Percentiles rank a stretch among this genome's conserved stretches.
Conservation (phyloP, 2,329 filamentous ascomycete genomes). For the Torrubiellomyces zombiae region DNA sequence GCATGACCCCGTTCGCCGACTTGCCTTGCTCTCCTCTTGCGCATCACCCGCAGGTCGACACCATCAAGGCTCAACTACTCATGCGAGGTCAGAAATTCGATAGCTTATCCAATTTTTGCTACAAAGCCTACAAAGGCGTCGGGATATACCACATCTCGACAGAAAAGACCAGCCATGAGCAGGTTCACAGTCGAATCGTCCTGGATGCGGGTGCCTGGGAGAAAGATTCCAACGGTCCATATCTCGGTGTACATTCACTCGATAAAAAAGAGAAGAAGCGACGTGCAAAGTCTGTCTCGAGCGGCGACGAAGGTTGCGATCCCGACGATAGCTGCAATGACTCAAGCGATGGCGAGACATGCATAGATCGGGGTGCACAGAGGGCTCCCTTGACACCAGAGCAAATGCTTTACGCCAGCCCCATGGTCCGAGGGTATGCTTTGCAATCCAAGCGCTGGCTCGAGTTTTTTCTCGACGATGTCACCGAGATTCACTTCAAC, state of each 20-base stretch:
- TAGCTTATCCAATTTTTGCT: conserved; percentile 26
- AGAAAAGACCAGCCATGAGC: conserved; percentile 10
- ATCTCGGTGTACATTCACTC: conserved; percentile 7
- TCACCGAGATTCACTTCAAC: conserved; percentile 29
- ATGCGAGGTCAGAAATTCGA: conserved; percentile 28
- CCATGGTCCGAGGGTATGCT: conserved; percentile 29
- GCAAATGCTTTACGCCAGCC: conserved; percentile 22
- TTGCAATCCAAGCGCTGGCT: conserved; percentile 31
- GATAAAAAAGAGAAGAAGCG: background rate
- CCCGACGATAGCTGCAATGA: conserved; percentile 2
- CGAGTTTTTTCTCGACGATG: conserved; percentile 29
- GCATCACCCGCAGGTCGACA: conserved; percentile 23
- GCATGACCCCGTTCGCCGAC: conserved; percentile 25
- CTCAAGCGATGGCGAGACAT: conserved; percentile 3
- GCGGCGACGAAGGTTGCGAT: background rate
- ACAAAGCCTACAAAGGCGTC: conserved; percentile 26
- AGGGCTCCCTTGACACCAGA: conserved; percentile 18
- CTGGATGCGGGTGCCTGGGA: conserved; percentile 15
- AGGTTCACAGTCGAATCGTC: conserved; percentile 14
- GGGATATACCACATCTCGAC: conserved; percentile 14
- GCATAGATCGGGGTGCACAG: too few species aligned
- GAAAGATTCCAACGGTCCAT: conserved; percentile 12
- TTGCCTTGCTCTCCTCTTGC: conserved; percentile 26
- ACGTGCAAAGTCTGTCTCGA: too few species aligned
- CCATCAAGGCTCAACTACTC: conserved; percentile 16